Evolutionary conservation across 78 protist species (phyloP).

Genomic region (Creolimax fragrantissima): DNA sequence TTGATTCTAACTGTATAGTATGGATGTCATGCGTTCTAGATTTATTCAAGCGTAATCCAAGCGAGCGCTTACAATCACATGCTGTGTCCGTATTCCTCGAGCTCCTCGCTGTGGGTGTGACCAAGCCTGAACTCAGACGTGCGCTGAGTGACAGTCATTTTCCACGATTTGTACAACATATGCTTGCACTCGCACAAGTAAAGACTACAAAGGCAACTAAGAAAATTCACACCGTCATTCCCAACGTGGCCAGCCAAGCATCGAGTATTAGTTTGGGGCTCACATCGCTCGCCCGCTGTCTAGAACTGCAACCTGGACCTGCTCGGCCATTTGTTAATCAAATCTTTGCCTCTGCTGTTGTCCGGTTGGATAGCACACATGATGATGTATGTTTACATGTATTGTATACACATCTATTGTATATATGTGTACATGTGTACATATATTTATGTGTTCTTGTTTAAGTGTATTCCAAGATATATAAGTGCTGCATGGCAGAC

Average conservation of each 20-base stretch:
- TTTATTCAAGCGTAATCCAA: neutral
- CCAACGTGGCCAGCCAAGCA: neutral
- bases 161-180: neutral
- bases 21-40: neutral
- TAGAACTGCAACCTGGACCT: neutral
- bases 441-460: neutral
- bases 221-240: neutral
- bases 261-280: neutral
- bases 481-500: too few relatives aligned
- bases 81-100: neutral
- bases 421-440: neutral
- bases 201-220: too few relatives aligned
- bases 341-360: neutral
- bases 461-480: neutral
- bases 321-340: neutral
- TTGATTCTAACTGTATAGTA: neutral
- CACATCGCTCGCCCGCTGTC: neutral
- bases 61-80: neutral
- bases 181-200: neutral
- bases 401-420: too few relatives aligned
- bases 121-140: neutral
- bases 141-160: neutral
- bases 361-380: neutral
- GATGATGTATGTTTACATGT: neutral
- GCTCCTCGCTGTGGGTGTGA: neutral